Percentiles rank a stretch among this genome's conserved stretches.
phyloP scores from a whole-genome alignment of 2,329 filamentous ascomycete species.

The Epichloe sibirici region DNA sequence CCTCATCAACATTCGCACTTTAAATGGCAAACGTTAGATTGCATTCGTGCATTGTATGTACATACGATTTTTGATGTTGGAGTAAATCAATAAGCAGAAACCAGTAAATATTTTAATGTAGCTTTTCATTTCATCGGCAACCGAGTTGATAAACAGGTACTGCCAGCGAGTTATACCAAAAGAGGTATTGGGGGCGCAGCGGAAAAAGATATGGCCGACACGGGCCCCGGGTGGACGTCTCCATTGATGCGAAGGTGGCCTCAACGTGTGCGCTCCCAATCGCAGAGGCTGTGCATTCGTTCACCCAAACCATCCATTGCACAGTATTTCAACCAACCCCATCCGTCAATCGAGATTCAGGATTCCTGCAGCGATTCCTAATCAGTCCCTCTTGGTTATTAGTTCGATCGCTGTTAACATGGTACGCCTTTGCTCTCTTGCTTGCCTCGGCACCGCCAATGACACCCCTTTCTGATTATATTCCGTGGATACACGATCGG shows the following conservation, averaged over 20 bases:
- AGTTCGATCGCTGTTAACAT: constrained; percentile 14
- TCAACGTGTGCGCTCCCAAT: constrained; percentile 20
- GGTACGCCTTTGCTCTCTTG: constrained; percentile 15
- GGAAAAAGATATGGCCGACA: constrained; percentile 23
- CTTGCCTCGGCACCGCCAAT: background rate
- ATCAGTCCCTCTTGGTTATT: constrained; percentile 11
- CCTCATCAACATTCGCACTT: constrained; percentile 21
- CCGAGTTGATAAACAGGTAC: too few species aligned
- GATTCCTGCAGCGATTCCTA: constrained; percentile 24
- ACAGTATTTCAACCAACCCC: constrained; percentile 9
- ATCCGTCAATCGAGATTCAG: constrained; percentile 12
- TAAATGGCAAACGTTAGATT: background rate
- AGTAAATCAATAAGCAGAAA: background rate
- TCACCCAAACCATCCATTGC: constrained; percentile 7
- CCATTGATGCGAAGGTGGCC: constrained; percentile 32
- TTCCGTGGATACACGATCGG: background rate
- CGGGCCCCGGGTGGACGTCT: constrained; percentile 4
- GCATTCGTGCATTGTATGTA: background rate
- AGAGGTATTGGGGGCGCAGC: constrained; percentile 4
- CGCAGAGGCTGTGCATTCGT: constrained; percentile 13
- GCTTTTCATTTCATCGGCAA: too few species aligned
- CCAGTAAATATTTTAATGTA: too few species aligned
- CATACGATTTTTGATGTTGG: background rate
- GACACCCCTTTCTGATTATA: background rate
- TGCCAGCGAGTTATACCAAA: background rate